Percentiles rank a stretch among this genome's conserved stretches.
These are phyloP conservation scores for Rhizodiscina lignyota DNA, from an alignment of 495 filamentous ascomycete genomes.

Conservation along the genomic window DNA sequence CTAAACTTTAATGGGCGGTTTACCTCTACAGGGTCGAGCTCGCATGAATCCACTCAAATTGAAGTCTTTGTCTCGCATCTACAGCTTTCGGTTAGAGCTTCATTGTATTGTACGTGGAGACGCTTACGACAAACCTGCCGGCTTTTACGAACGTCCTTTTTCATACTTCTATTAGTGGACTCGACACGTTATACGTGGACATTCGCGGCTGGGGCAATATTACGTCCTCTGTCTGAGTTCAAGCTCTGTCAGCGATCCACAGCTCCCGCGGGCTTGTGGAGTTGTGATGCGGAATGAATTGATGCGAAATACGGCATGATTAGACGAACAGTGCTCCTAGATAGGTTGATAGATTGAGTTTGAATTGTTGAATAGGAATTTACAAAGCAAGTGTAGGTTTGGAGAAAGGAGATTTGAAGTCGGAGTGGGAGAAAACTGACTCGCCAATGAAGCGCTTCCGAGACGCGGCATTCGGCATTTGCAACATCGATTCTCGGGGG, in stretches of 20 bases:
- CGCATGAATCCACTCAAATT: too few species aligned
- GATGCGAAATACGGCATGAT: conserved; percentile 2
- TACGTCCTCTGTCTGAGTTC: conserved; percentile 24
- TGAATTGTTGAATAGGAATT: too few species aligned
- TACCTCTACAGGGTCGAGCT: too few species aligned
- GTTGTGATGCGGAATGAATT: not conserved
- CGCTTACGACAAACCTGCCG: conserved; percentile 40
- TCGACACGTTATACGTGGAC: conserved; percentile 38
- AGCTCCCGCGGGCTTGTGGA: conserved; percentile 20
- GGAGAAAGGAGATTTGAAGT: too few species aligned
- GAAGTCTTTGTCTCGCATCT: conserved; percentile 44
- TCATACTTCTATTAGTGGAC: conserved; percentile 37
- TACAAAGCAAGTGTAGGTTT: too few species aligned
- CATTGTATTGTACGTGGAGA: conserved; percentile 43
- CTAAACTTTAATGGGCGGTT: conserved; percentile 37
- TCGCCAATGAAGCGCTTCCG: too few species aligned
- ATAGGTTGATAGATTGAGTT: too few species aligned
- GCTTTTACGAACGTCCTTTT: conserved; percentile 38
- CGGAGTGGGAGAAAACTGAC: too few species aligned
- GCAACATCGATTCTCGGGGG: too few species aligned
- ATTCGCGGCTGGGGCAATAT: conserved; percentile 36
- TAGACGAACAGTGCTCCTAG: not conserved
- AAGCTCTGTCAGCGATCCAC: conserved; percentile 28
- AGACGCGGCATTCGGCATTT: too few species aligned
- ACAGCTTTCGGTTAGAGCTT: conserved; percentile 38